Conservation (phyloP, 31 red algal genomes). For the Pterothamnion heteromorphum region DNA sequence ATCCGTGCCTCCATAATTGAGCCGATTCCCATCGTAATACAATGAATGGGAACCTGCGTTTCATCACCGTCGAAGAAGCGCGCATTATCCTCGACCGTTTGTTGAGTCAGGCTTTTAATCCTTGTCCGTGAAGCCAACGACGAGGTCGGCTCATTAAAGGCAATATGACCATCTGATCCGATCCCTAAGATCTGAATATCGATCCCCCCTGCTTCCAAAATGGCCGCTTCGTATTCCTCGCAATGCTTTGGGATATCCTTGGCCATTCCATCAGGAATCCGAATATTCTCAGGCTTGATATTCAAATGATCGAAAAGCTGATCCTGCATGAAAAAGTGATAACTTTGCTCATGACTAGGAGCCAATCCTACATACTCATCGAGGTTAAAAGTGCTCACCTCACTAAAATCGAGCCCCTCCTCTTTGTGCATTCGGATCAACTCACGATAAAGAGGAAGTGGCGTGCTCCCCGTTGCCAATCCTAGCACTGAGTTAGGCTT, state of each 20-base stretch:
- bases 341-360: not conserved
- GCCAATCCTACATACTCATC: not conserved
- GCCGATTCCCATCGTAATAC: not conserved
- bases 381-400: conserved; percentile 16
- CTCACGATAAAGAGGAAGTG: not conserved
- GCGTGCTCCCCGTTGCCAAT: not conserved
- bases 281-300: not conserved
- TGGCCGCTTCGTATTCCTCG: not conserved
- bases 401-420: not conserved
- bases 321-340: not conserved
- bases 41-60: not conserved
- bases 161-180: not conserved
- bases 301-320: not conserved
- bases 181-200: not conserved
- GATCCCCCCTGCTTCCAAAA: not conserved
- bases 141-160: not conserved
- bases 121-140: not conserved
- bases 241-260: not conserved
- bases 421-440: not conserved
- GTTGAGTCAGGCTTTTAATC: not conserved
- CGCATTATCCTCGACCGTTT: not conserved
- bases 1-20: not conserved
- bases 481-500: not conserved
- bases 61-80: not conserved
- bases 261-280: not conserved